Evolutionary conservation across 2,329 filamentous ascomycete species (phyloP), one percentile per base, ranked within the genome.

Genomic region (Xylaria sp.): DNA sequence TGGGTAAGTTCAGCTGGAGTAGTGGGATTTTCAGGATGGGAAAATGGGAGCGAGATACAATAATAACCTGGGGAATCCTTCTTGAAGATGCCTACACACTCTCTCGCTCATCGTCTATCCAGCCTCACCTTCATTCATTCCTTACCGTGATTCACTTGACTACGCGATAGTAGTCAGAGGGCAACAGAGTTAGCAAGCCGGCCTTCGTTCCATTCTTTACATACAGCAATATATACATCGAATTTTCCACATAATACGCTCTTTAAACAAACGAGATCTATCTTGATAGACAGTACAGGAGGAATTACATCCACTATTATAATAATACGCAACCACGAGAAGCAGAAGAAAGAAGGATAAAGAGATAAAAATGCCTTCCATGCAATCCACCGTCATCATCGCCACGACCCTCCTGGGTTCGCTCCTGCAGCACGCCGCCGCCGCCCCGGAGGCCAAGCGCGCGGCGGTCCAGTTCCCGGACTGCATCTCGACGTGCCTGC

Each of bases 401-500:
- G 70, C 65, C 64, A 71, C 73, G 58, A 64, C 74, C 62, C 70
- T 78, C 33, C 66, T 77, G 62, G 72, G 75, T 36, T 75, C 72
- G 36, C 66, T 76, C 43, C 58, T 76, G 51, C 71, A 74, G 61
- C 70, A 73, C 31, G 75, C 73, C 64, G 58, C 63, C 58, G 69
- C 69, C 20, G 65, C 67, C 58, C 66, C 70, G 46, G 68, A 65
- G 58, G 62, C 52, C 13, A 59, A 60, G 62, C 67, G 67, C 33
- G 64, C 57, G 55, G 73, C 67, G 20, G 58, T 64, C n/a, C 70
- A 64, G 70, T 78, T 75, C 71, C 76, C 74, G 52, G 75, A 66
- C 31, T 83, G 82, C 75, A 76, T 82, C 43, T 68, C 74, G 66
- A 75, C 75, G 62, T 83, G 82, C 71, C 73, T 83, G 66, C 67